phyloP scores from a whole-genome alignment of 2,329 filamentous ascomycete species.

The Phyllosticta citriasiana region DNA sequence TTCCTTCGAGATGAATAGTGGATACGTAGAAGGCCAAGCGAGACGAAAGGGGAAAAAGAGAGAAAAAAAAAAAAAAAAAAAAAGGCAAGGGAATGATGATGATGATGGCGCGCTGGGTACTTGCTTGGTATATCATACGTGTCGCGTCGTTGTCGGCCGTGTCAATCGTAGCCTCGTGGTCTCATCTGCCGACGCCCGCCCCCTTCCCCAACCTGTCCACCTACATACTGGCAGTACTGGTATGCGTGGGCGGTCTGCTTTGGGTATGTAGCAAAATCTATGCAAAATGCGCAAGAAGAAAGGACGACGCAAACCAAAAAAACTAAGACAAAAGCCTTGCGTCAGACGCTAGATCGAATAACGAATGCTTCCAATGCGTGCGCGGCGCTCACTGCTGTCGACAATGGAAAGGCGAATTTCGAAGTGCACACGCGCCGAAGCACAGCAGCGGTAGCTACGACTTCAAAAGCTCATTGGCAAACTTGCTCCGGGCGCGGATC shows the following conservation, averaged over 20 bases:
- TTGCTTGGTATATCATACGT: not conserved
- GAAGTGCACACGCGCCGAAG: not conserved
- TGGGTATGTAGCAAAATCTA: not conserved
- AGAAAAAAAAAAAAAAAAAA: no score
- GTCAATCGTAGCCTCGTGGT: not conserved
- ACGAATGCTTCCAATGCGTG: not conserved
- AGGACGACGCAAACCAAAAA: not conserved
- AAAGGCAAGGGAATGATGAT: no score
- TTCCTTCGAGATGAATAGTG: no score
- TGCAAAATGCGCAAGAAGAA: not conserved
- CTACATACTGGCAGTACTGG: no score
- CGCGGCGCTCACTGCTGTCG: not conserved
- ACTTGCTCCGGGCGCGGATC: conserved; percentile 66
- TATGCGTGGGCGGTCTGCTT: no score
- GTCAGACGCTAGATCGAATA: not conserved
- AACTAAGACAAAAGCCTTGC: no score
- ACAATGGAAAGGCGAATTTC: not conserved
- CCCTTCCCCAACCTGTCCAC: no score
- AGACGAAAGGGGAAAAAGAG: not conserved
- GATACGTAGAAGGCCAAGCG: no score
- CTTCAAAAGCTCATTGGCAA: conserved; percentile 46
- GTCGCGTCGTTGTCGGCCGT: not conserved
- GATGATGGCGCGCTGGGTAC: not conserved
- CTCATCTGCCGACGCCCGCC: not conserved
- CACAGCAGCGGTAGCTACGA: not conserved